phyloP scores from a whole-genome alignment of 2,329 filamentous ascomycete species.

The Penicillium aurantiogriseum region DNA sequence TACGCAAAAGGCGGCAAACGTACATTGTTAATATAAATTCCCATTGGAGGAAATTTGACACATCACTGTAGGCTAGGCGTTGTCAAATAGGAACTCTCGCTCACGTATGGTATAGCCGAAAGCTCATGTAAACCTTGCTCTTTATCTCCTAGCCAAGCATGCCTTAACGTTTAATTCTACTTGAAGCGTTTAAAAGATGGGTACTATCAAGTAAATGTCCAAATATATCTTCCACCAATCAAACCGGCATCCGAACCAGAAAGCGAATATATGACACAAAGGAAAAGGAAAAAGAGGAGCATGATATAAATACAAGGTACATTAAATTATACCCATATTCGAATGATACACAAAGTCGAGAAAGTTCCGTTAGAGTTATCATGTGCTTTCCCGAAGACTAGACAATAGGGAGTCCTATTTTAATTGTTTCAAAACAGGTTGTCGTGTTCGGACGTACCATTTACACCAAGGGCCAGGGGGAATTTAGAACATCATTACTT shows the following conservation, averaged over 20 bases:
- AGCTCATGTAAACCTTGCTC: neutral
- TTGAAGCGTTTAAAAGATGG: neutral
- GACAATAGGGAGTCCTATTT: too few relatives aligned
- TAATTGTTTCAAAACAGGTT: too few relatives aligned
- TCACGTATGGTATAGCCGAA: neutral
- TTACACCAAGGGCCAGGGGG: too few relatives aligned
- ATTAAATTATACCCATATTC: neutral
- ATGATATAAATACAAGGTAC: neutral
- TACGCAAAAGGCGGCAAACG: neutral
- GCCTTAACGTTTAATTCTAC: neutral
- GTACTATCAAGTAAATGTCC: neutral
- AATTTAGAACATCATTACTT: too few relatives aligned
- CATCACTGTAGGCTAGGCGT: neutral
- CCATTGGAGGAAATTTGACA: slow-evolving; percentile 1
- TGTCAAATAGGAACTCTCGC: neutral
- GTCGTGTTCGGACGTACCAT: too few relatives aligned
- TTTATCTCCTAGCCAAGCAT: too few relatives aligned
- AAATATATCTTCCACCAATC: neutral
- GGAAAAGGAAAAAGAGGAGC: neutral
- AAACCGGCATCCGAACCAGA: neutral
- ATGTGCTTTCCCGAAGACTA: too few relatives aligned
- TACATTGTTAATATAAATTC: neutral
- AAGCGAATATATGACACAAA: neutral
- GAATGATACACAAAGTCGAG: neutral
- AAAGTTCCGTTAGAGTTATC: too few relatives aligned